A percentile compares a stretch with the other conserved stretches of the same genome.
These are phyloP conservation scores for Breviolum minutum DNA, from an alignment of 73 alveolate species.

Conservation along the genomic window DNA sequence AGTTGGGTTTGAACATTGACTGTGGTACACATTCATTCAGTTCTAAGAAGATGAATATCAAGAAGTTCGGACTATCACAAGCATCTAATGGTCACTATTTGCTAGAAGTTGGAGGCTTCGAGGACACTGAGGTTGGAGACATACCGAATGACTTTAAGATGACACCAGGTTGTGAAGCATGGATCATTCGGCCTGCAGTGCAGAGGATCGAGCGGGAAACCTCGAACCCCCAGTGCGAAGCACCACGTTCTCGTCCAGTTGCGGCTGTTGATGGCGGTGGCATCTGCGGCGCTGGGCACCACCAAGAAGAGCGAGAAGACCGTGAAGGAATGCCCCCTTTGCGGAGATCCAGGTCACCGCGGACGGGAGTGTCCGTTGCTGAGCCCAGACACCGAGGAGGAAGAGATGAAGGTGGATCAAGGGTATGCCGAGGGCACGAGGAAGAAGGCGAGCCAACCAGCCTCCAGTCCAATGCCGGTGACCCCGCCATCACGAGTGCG, in stretches of 20 bases:
- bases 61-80: neutral
- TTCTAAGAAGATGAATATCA: neutral
- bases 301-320: neutral
- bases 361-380: conserved; percentile 9
- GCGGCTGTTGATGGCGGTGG: neutral
- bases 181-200: neutral
- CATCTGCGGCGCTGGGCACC: neutral
- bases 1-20: neutral
- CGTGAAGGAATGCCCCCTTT: neutral
- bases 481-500: neutral
- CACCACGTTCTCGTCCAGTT: neutral
- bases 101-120: no score
- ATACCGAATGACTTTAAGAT: neutral
- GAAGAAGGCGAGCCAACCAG: neutral
- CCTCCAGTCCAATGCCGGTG: neutral
- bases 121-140: neutral
- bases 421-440: neutral
- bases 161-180: neutral
- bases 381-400: neutral
- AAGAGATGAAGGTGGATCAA: conserved; percentile 15
- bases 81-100: neutral
- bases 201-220: neutral
- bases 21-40: neutral
- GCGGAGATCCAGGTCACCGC: neutral
- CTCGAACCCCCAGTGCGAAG: neutral